Evolutionary conservation across 1,139 yeast species (phyloP), one percentile per base, ranked within the genome.

Genomic region (Wickerhamomyces sp.): DNA sequence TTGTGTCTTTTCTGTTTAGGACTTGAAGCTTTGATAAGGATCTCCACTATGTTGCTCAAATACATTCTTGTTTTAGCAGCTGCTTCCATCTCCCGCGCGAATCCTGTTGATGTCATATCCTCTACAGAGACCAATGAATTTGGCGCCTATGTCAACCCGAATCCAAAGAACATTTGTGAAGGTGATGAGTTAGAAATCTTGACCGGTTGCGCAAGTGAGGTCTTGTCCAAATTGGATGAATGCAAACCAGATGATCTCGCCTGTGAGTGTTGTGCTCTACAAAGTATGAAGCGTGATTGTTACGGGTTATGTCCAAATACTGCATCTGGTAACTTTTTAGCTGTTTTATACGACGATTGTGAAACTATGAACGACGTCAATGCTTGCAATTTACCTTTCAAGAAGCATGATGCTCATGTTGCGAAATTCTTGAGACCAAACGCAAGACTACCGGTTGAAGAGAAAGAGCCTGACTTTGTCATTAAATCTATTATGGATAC

Each of bases 241-340:
- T 76, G 81, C 51, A 71, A 72, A 53, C 72, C 79, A 4, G 74
- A 73, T 52, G 81, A 76, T 58, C 62, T 73, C 52, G 79, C 79
- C 2, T 76, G 81, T 58, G 79, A 75, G 51, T 76, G 81, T 53
- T 75, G 80, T 61, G 79, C 80, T 10, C 61, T 76, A 37, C 80
- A 75, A 55, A 68, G 71, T 45, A 67, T 75, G 61, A 64, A 69
- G 34, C 64, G 62, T 41, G 68, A 67, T 34, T 75, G 81, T 56
- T 74, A 71, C 54, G 71, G 68, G 18, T 60, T 75, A 45, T 76
- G 80, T 54, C 77, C 77, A 23, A 74, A 73, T 36, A 71, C 73
- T 45, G 57, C 57, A 8, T 67, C 74, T 27, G 73, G 75, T 27
- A 72, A 71, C 53, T 74, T 75, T 52, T 62, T 76, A 43, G 65